Base-by-base conservation (phyloP, 2,329 filamentous ascomycete species). In the Sarocladium strictum region DNA sequence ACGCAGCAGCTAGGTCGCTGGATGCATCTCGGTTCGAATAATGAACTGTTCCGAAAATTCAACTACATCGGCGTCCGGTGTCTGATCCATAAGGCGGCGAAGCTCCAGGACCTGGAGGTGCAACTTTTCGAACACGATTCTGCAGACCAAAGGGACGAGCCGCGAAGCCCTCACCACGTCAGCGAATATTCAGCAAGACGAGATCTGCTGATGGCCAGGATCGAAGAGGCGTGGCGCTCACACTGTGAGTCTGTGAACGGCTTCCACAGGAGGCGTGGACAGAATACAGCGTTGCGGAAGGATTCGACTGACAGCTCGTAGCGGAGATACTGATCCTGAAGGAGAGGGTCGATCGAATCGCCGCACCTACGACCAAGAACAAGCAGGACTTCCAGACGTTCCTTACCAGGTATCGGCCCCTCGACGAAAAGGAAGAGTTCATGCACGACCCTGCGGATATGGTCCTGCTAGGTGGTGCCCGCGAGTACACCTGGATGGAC, bases 401-500 rank as follows among this genome's bases (percentile, higher is more conserved):
- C 23, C 24, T 47, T 9, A 15, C 17, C 9, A 12, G 10, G 10
- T 23, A 47, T 17, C 17, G 12, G 3, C 23, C 12, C 4, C 14
- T 27, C 6, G 24, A 47, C n/a, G 4, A 47, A 12, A 29, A 17
- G 14, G 5, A 15, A 23, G 14, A 29, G 3, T 23, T 47, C 23
- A 11, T 6, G 11, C n/a, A 47, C 24, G 43, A 47, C 24, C 7
- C 7, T 11, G 43, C 11, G 10, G 43, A 47, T 27, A 9, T 47
- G 43, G 43, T 24, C 6, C 21, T 27, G 4, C n/a, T 47, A 14
- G 38, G 38, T 5, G 17, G 38, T 14, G 19, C 19, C 14, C 38
- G 38, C 7, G 38, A 43, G 38, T 43, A 43, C 38, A 43, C 38
- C 21, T 43, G 38, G 38, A 43, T 43, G 38, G 38, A 43, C 19